Evolutionary conservation across 345 rosid species (phyloP).

Genomic region (Firmiana major): DNA sequence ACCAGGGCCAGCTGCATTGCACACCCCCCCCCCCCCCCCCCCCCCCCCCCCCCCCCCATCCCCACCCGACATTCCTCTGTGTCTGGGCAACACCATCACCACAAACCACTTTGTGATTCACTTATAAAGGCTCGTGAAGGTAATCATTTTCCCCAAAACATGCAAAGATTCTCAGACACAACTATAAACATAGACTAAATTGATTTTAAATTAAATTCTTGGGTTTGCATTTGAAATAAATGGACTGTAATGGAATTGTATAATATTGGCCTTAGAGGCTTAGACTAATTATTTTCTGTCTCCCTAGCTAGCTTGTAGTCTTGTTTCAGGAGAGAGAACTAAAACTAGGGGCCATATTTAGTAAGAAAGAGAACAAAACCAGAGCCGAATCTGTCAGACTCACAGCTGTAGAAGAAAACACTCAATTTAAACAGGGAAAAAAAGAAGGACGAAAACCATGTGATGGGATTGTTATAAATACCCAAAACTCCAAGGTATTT

Average conservation of each 20-base stretch:
- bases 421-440: no score
- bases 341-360: not conserved
- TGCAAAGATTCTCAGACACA: not conserved
- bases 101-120: not conserved
- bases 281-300: no score
- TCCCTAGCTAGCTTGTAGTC: no score
- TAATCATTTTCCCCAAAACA: not conserved
- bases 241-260: no score
- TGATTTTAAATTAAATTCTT: not conserved
- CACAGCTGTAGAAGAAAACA: not conserved
- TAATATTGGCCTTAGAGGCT: not conserved
- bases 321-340: not conserved
- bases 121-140: not conserved
- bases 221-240: not conserved
- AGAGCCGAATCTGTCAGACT: not conserved
- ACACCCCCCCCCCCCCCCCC: not conserved
- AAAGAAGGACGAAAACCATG: not conserved
- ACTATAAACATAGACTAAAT: not conserved
- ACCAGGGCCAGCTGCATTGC: not conserved
- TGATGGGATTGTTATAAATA: conserved; percentile 1
- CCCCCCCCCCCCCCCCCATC: not conserved
- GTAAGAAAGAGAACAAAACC: not conserved
- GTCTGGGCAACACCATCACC: not conserved
- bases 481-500: not conserved
- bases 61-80: not conserved